Evolutionary conservation across 306 rosid genomes (phyloP).

Genomic region (Casuarina cunninghamiana): DNA sequence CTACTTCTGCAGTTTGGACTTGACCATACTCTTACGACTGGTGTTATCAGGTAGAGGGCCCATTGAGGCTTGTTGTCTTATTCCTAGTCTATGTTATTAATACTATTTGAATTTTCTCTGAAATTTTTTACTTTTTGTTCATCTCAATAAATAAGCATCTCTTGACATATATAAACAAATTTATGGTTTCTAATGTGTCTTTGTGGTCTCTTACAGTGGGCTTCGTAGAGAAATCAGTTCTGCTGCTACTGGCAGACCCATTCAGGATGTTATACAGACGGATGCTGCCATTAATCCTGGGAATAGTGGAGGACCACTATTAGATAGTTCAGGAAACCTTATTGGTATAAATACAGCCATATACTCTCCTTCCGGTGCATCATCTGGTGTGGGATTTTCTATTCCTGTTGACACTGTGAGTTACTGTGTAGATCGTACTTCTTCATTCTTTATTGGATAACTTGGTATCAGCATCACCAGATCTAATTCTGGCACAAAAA

Average conservation of each 20-base stretch:
- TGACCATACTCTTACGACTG: slow-evolving; percentile 94
- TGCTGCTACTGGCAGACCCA: slow-evolving; percentile 98
- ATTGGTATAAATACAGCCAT: slow-evolving; percentile 97
- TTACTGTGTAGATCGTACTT: slow-evolving; percentile 13
- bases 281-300: slow-evolving; percentile 99
- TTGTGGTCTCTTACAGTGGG: slow-evolving; percentile 50
- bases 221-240: slow-evolving; percentile 99
- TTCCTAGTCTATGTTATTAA: neutral
- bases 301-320: slow-evolving; percentile 98
- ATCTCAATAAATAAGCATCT: neutral
- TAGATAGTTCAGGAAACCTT: slow-evolving; percentile 93
- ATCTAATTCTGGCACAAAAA: slow-evolving; percentile 2
- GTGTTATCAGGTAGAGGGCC: slow-evolving; percentile 79
- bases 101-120: neutral
- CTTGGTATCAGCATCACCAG: slow-evolving; percentile 8
- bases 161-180: neutral
- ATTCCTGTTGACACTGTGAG: slow-evolving; percentile 98
- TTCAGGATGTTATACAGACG: slow-evolving; percentile 99
- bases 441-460: neutral
- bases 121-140: neutral
- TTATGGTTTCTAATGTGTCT: slow-evolving; percentile 21
- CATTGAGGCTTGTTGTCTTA: slow-evolving; percentile 14
- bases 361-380: slow-evolving; percentile 97
- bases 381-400: slow-evolving; percentile 98
- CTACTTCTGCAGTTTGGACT: slow-evolving; percentile 87